phyloP scores from a whole-genome alignment of 1,284 basidiomycete species.

The Gastroboletus turbinatus region DNA sequence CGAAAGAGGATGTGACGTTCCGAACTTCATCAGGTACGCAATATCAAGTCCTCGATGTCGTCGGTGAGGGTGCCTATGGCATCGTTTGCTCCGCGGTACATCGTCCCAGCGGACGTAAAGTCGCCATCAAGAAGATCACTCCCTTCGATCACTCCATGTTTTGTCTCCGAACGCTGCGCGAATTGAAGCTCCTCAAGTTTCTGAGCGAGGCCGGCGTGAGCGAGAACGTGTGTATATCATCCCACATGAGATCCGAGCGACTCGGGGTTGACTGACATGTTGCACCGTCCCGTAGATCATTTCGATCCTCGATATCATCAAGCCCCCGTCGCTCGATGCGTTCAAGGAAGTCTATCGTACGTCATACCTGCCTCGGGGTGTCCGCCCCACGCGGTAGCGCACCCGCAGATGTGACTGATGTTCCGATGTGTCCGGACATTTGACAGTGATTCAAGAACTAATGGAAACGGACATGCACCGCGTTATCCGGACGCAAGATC shows the following conservation, averaged over 20 bases:
- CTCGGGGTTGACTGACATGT: background rate
- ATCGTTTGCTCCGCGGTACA: constrained; percentile 90
- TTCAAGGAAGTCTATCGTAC: constrained; percentile 92
- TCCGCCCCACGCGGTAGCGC: background rate
- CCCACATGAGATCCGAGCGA: background rate
- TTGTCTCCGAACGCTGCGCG: constrained; percentile 81
- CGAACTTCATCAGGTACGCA: constrained; percentile 56
- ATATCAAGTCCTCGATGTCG: constrained; percentile 88
- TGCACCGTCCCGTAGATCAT: constrained; percentile 67
- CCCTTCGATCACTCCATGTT: constrained; percentile 95
- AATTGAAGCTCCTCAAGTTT: constrained; percentile 89
- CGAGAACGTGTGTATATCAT: constrained; percentile 72
- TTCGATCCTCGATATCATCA: constrained; percentile 93
- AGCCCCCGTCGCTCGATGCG: constrained; percentile 81
- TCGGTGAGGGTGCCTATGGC: constrained; percentile 86
- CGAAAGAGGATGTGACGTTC: background rate
- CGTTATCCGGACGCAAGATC: constrained; percentile 76
- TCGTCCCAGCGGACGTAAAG: constrained; percentile 74
- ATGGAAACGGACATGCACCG: constrained; percentile 77
- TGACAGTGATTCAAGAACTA: constrained; percentile 69
- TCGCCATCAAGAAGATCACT: constrained; percentile 90
- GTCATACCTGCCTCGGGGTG: constrained; percentile 31
- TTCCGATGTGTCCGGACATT: background rate
- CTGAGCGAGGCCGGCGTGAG: constrained; percentile 88
- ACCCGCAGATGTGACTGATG: constrained; percentile 11